phyloP scores from a whole-genome alignment of 2,329 filamentous ascomycete genomes.

The Penicillium sp. region DNA sequence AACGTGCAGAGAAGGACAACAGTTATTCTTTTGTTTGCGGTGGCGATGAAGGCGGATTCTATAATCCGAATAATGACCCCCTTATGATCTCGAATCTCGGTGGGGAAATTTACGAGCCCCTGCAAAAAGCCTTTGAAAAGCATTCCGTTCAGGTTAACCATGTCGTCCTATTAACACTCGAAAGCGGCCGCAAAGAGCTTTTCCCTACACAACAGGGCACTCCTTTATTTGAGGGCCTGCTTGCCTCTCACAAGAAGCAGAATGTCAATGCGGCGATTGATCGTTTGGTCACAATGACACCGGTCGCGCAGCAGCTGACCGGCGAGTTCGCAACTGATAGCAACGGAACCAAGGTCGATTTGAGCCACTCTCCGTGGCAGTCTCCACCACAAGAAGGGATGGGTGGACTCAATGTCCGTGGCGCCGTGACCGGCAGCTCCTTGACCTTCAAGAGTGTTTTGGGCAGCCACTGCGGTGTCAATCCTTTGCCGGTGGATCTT shows the following conservation, averaged over 20 bases:
- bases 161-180: constrained; percentile 41
- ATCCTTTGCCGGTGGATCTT: constrained; percentile 43
- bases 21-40: constrained; percentile 17
- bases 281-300: constrained; percentile 31
- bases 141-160: constrained; percentile 39
- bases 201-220: constrained; percentile 41
- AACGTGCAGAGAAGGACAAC: constrained; percentile 20
- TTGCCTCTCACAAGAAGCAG: constrained; percentile 29
- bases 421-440: constrained; percentile 40
- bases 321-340: constrained; percentile 38
- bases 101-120: constrained; percentile 29
- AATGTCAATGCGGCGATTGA: constrained; percentile 26
- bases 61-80: constrained; percentile 38
- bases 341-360: constrained; percentile 23
- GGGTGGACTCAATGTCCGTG: constrained; percentile 40
- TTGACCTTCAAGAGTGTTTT: constrained; percentile 43
- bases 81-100: constrained; percentile 41
- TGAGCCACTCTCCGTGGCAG: constrained; percentile 24
- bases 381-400: constrained; percentile 21
- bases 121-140: constrained; percentile 31
- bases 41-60: constrained; percentile 22
- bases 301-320: constrained; percentile 36
- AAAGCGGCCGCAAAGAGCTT: constrained; percentile 43
- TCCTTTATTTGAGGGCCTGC: constrained; percentile 34
- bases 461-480: constrained; percentile 42